Evolutionary conservation across 768 basidiomycete species (phyloP).

Genomic region (Boletus sp.): DNA sequence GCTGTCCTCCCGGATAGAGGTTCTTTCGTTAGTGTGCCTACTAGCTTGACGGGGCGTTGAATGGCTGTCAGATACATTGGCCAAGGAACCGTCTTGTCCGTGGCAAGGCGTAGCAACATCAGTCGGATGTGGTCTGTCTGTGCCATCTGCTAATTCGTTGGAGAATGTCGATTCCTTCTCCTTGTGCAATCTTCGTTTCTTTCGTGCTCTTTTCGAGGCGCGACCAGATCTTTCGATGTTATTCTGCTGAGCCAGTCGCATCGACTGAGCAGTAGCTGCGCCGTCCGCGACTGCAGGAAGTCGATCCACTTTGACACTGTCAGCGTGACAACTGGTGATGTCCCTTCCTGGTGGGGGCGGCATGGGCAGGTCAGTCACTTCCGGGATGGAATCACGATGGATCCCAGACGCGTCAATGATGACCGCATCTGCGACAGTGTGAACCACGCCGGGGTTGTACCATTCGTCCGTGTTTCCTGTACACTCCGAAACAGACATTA

Average conservation of each 20-base stretch:
- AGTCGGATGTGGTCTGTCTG: not conserved
- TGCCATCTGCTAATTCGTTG: not conserved
- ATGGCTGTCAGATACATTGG: not conserved
- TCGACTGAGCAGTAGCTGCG: not conserved
- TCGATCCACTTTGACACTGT: not conserved
- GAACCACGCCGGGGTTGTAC: conserved; percentile 19
- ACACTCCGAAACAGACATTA: not conserved
- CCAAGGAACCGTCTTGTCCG: conserved; percentile 3
- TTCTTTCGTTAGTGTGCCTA: not conserved
- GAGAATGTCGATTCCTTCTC: not conserved
- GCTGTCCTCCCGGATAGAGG: not conserved
- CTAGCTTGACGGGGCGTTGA: not conserved
- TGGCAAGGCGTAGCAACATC: not conserved
- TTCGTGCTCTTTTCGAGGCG: conserved; percentile 9
- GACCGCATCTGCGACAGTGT: conserved; percentile 12
- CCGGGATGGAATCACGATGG: not conserved
- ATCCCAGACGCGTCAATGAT: conserved; percentile 6
- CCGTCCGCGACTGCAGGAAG: not conserved
- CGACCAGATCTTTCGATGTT: not conserved
- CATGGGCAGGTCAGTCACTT: not conserved
- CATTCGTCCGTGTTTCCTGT: conserved; percentile 25
- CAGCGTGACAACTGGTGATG: not conserved
- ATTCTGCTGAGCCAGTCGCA: not conserved
- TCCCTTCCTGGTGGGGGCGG: not conserved
- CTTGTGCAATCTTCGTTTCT: conserved; percentile 15